Conservation (phyloP, 2,329 filamentous ascomycete genomes). For the Tolypocladium inflatum region DNA sequence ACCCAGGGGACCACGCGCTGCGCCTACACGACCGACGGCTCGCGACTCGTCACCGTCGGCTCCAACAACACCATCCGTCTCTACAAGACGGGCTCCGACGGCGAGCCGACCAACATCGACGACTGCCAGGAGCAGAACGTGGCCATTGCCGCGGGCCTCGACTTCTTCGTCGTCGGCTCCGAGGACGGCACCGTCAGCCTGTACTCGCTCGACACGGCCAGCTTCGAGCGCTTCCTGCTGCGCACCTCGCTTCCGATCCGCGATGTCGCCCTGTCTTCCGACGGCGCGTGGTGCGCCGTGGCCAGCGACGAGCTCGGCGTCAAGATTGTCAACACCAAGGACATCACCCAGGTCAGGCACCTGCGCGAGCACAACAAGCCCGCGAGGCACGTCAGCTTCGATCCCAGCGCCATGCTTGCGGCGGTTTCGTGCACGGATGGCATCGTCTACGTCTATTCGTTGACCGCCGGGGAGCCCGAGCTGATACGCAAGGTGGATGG, state of each 20-base stretch:
- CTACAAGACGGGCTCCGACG: constrained; percentile 84
- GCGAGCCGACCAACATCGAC: constrained; percentile 86
- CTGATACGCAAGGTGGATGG: constrained; percentile 79
- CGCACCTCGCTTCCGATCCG: constrained; percentile 79
- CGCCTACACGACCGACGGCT: constrained; percentile 82
- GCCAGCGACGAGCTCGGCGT: constrained; percentile 94
- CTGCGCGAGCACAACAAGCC: constrained; percentile 76
- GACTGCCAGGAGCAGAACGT: constrained; percentile 82
- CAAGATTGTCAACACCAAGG: constrained; percentile 74
- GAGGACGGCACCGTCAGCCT: constrained; percentile 95
- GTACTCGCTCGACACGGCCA: constrained; percentile 68
- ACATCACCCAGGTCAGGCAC: constrained; percentile 67
- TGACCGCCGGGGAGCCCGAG: constrained; percentile 69
- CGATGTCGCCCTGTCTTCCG: constrained; percentile 73
- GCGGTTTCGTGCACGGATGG: constrained; percentile 84
- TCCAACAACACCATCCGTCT: constrained; percentile 90
- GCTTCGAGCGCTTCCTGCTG: constrained; percentile 73
- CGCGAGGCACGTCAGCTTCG: constrained; percentile 88
- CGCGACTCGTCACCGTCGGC: constrained; percentile 80
- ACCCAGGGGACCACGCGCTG: constrained; percentile 80
- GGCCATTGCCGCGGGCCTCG: constrained; percentile 64
- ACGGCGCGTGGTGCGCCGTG: constrained; percentile 82
- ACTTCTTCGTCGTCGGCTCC: constrained; percentile 79
- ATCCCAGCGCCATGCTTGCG: constrained; percentile 65
- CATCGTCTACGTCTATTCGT: constrained; percentile 79